A percentile compares a stretch with the other conserved stretches of the same genome.
These are phyloP conservation scores for Crassisporium funariophilum DNA, from an alignment of 768 basidiomycete species.

Conservation along the genomic window DNA sequence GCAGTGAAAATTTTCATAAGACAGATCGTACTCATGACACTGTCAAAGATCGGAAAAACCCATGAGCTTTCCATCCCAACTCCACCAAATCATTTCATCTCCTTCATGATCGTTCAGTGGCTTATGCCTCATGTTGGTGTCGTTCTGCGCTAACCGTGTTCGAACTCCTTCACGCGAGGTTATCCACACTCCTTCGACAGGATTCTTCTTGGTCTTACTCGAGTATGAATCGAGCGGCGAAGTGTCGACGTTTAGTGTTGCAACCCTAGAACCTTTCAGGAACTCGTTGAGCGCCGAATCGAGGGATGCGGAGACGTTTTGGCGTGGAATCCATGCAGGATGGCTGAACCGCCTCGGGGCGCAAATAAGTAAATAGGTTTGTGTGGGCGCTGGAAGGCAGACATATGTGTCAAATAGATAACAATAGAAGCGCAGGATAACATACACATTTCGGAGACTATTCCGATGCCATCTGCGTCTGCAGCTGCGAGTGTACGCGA, in stretches of 20 bases:
- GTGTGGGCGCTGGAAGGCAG: slow-evolving; percentile 39
- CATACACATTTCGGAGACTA: slow-evolving; percentile 39
- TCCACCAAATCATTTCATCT: slow-evolving; percentile 66
- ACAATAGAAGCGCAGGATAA: background rate
- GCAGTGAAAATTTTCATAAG: background rate
- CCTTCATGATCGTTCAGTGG: slow-evolving; percentile 18
- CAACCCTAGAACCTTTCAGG: slow-evolving; percentile 34
- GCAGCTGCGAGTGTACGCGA: slow-evolving; percentile 38
- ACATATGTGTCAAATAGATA: background rate
- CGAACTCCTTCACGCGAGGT: slow-evolving; percentile 28
- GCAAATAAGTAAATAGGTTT: slow-evolving; percentile 47
- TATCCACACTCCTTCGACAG: slow-evolving; percentile 54
- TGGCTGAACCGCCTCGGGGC: slow-evolving; percentile 50
- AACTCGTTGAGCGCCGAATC: slow-evolving; percentile 44
- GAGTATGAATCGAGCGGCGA: slow-evolving; percentile 4
- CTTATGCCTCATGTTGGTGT: background rate
- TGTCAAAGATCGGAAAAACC: slow-evolving; percentile 54
- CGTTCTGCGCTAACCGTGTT: slow-evolving; percentile 13
- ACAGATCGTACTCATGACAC: background rate
- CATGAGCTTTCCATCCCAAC: slow-evolving; percentile 57
- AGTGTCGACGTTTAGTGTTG: background rate
- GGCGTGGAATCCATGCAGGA: slow-evolving; percentile 49
- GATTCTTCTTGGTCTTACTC: slow-evolving; percentile 23
- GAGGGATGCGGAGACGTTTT: slow-evolving; percentile 40
- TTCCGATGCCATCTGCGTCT: slow-evolving; percentile 34